phyloP scores from a whole-genome alignment of 2,329 filamentous ascomycete genomes.

The Monilinia fructicola region DNA sequence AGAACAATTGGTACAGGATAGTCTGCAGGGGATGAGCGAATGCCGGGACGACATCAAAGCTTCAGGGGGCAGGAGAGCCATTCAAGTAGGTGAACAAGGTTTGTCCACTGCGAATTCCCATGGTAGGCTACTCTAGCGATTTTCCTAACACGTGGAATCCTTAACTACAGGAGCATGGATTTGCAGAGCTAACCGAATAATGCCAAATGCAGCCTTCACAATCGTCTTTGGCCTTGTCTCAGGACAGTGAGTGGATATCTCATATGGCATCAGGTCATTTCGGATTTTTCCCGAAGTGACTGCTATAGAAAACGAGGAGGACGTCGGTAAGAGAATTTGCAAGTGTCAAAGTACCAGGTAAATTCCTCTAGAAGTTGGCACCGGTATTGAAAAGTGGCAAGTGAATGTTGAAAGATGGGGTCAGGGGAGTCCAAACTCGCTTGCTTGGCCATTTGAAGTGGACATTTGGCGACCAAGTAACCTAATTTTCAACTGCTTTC shows the following conservation, averaged over 20 bases:
- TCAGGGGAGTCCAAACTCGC: neutral
- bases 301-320: neutral
- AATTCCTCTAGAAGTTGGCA: neutral
- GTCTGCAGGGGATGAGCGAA: conserved; percentile 10
- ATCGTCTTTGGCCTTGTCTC: conserved; percentile 17
- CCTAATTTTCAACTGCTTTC: conserved; percentile 4
- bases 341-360: neutral
- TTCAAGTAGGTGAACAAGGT: neutral
- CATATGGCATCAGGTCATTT: conserved; percentile 9
- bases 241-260: conserved; percentile 9
- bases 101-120: neutral
- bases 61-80: neutral
- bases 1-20: conserved; percentile 2
- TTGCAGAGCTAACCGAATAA: conserved; percentile 6
- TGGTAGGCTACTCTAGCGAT: conserved; percentile 6
- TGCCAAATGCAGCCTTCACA: neutral
- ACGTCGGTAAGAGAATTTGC: neutral
- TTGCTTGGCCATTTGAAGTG: conserved; percentile 3
- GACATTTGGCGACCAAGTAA: neutral
- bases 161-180: conserved; percentile 13
- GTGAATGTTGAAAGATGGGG: conserved; percentile 5
- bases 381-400: conserved; percentile 2
- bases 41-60: conserved; percentile 10
- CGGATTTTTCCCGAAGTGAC: neutral
- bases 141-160: conserved; percentile 14